These are phyloP conservation scores for Dorcoceras hygrometricum DNA, from an alignment of 257 asterid species.

Conservation along the genomic window DNA sequence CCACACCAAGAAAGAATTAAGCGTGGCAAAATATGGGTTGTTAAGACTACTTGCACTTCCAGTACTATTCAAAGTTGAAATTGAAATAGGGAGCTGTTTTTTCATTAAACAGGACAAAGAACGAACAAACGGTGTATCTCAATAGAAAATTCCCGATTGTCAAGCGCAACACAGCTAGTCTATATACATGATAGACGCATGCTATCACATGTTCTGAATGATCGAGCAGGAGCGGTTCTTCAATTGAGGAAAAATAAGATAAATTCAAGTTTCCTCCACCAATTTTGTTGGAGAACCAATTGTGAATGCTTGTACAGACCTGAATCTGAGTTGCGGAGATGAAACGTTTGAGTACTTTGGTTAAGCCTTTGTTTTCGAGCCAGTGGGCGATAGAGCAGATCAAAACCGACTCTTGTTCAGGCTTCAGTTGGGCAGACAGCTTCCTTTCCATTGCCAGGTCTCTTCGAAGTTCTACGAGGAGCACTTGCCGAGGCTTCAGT, in stretches of 20 bases:
- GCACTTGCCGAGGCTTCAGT: constrained; percentile 50
- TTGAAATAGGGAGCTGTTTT: constrained; percentile 3
- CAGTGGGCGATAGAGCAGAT: constrained; percentile 43
- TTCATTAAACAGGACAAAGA: neutral
- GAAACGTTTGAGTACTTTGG: constrained; percentile 54
- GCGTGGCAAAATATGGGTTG: neutral
- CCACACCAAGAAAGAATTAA: neutral
- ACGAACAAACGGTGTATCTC: constrained; percentile 5
- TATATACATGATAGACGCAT: neutral
- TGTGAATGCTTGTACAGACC: constrained; percentile 24
- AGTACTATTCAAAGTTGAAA: neutral
- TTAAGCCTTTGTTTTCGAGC: constrained; percentile 42
- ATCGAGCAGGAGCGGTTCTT: no score
- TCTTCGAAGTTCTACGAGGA: constrained; percentile 35
- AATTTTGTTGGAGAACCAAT: neutral
- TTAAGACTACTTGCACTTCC: neutral
- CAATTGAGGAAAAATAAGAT: no score
- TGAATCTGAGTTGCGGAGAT: constrained; percentile 44
- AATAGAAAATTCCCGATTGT: neutral
- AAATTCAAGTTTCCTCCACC: neutral
- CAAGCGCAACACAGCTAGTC: constrained; percentile 1
- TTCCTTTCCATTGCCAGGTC: constrained; percentile 31
- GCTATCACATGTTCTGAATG: neutral
- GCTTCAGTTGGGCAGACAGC: constrained; percentile 21
- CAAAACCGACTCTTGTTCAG: constrained; percentile 40